A percentile compares a stretch with the other conserved stretches of the same genome.
These are phyloP conservation scores for Exidia glandulosa DNA, from an alignment of 768 basidiomycete species.

Conservation along the genomic window DNA sequence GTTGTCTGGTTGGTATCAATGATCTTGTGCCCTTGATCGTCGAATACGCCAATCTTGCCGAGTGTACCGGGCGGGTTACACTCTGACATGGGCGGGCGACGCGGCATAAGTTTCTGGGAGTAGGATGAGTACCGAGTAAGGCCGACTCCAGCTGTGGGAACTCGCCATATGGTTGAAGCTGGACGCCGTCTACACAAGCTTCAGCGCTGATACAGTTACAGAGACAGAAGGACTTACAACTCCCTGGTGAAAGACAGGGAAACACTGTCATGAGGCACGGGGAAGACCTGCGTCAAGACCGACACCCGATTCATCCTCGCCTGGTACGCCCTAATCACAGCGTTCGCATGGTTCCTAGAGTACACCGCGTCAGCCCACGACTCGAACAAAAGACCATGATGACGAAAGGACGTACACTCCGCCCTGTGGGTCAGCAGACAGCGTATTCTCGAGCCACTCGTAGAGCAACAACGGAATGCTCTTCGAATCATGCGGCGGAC, in stretches of 20 bases:
- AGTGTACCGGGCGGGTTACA: not conserved
- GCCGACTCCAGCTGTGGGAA: not conserved
- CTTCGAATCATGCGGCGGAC: not conserved
- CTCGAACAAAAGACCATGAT: not conserved
- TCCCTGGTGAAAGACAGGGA: not conserved
- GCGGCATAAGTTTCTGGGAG: not conserved
- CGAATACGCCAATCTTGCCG: not conserved
- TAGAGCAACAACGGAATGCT: not conserved
- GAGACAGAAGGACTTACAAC: not conserved
- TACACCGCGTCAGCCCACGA: not conserved
- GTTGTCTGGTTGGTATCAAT: not conserved
- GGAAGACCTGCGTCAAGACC: not conserved
- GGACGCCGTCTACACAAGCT: not conserved
- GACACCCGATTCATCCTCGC: not conserved
- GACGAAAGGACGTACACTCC: not conserved
- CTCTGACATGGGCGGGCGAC: not conserved
- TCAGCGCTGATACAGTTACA: not conserved
- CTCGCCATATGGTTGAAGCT: not conserved
- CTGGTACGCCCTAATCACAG: not conserved
- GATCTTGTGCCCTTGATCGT: not conserved
- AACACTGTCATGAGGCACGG: not conserved
- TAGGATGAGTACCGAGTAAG: not conserved
- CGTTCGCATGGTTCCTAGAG: not conserved
- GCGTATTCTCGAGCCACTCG: not conserved
- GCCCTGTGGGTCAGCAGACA: not conserved